These are phyloP conservation scores for Mucor ambiguus DNA, from an alignment of 371 early-diverging fungal genomes.

Conservation along the genomic window DNA sequence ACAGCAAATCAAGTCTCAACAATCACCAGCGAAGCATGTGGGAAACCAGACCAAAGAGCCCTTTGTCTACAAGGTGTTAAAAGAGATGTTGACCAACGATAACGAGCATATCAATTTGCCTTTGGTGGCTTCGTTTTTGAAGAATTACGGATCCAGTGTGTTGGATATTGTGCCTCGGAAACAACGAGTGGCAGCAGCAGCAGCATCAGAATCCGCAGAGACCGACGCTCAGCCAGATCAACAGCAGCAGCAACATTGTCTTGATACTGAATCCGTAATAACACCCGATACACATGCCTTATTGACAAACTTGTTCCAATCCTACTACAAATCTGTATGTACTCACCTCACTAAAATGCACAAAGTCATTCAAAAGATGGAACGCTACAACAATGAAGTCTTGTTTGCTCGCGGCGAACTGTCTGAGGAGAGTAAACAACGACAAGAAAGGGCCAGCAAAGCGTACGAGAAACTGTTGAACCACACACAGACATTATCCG, in stretches of 20 bases:
- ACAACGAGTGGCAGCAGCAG: constrained; percentile 43
- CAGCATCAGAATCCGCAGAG: background rate
- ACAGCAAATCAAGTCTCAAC: background rate
- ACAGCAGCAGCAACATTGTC: constrained; percentile 19
- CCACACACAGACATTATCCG: constrained; percentile 66
- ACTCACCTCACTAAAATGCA: constrained; percentile 75
- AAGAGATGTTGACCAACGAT: constrained; percentile 49
- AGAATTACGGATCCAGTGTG: constrained; percentile 64
- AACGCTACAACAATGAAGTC: constrained; percentile 77
- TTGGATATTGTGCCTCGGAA: constrained; percentile 58
- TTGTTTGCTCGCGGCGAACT: constrained; percentile 84
- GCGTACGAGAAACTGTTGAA: constrained; percentile 72
- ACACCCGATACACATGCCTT: constrained; percentile 54
- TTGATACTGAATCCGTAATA: constrained; percentile 33
- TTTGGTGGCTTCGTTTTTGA: constrained; percentile 77
- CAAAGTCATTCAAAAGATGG: constrained; percentile 73
- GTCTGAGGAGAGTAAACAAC: constrained; percentile 80
- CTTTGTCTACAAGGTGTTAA: constrained; percentile 42
- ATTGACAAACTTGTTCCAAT: constrained; percentile 59
- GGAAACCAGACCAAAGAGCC: constrained; percentile 10
- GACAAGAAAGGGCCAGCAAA: constrained; percentile 72
- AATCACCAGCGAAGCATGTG: background rate
- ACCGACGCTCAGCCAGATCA: constrained; percentile 10
- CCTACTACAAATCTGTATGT: constrained; percentile 71
- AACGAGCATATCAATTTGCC: constrained; percentile 68